Conservation (phyloP, 2,329 filamentous ascomycete genomes). For the Trichoderma koningii region DNA sequence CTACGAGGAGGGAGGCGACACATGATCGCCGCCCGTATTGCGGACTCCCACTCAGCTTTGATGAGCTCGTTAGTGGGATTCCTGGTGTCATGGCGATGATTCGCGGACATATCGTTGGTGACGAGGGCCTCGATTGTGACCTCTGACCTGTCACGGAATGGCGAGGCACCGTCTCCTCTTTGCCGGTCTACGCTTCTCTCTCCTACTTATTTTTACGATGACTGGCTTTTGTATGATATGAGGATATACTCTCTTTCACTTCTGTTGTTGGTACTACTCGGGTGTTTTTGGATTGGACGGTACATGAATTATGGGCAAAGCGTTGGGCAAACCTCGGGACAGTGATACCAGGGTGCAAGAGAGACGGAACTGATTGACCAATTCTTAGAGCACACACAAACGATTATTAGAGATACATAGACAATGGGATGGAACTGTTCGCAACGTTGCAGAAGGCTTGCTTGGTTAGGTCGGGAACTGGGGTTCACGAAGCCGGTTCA, state of each 20-base stretch:
- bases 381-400: conserved; percentile 18
- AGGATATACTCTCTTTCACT: neutral
- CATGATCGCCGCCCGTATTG: conserved; percentile 15
- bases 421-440: conserved; percentile 17
- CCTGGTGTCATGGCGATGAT: conserved; percentile 21
- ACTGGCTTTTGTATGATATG: conserved; percentile 15
- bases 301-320: conserved; percentile 19
- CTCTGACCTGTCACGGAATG: neutral
- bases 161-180: neutral
- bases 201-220: neutral
- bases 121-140: conserved; percentile 9
- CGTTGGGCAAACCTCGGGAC: conserved; percentile 13
- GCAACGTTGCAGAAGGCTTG: conserved; percentile 15
- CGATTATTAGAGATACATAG: conserved; percentile 18
- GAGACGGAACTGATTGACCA: conserved; percentile 1
- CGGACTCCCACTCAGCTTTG: conserved; percentile 4
- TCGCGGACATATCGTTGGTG: conserved; percentile 25
- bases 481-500: too few species aligned
- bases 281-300: conserved; percentile 16
- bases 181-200: neutral
- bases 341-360: conserved; percentile 18
- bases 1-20: conserved; percentile 21
- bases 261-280: conserved; percentile 4
- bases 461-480: neutral
- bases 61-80: conserved; percentile 7